These are phyloP conservation scores for Solanum sparsipilum DNA, from an alignment of 257 asterid genomes.

Conservation along the genomic window DNA sequence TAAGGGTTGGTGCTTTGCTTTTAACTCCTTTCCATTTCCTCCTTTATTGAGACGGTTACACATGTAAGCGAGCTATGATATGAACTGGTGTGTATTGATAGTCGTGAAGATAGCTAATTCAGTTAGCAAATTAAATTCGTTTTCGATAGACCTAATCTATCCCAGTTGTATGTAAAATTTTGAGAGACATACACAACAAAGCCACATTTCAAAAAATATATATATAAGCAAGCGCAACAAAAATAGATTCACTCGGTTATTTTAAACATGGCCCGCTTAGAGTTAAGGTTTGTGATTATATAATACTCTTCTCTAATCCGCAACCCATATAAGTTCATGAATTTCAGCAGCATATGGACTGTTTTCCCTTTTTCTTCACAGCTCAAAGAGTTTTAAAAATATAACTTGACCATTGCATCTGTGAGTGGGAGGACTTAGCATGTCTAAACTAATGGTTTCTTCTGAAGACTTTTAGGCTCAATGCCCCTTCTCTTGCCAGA, in stretches of 20 bases:
- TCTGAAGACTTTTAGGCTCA: neutral
- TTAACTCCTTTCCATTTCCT: neutral
- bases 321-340: neutral
- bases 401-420: neutral
- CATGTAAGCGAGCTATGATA: neutral
- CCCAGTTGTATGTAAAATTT: neutral
- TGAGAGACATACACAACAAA: neutral
- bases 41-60: neutral
- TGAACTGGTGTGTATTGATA: neutral
- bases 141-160: neutral
- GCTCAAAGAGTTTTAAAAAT: neutral
- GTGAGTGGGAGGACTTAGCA: neutral
- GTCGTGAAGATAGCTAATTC: neutral
- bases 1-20: slow-evolving; percentile 43
- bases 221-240: neutral
- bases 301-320: neutral
- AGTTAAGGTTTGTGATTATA: neutral
- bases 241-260: neutral
- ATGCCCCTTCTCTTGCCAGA: neutral
- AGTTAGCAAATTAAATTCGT: neutral
- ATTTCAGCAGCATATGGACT: neutral
- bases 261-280: neutral
- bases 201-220: neutral
- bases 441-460: neutral
- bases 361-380: neutral